A percentile compares a stretch with the other conserved stretches of the same genome.
Evolutionary conservation across 208 protist species (phyloP).

Genomic region (Acanthamoeba triangularis): DNA sequence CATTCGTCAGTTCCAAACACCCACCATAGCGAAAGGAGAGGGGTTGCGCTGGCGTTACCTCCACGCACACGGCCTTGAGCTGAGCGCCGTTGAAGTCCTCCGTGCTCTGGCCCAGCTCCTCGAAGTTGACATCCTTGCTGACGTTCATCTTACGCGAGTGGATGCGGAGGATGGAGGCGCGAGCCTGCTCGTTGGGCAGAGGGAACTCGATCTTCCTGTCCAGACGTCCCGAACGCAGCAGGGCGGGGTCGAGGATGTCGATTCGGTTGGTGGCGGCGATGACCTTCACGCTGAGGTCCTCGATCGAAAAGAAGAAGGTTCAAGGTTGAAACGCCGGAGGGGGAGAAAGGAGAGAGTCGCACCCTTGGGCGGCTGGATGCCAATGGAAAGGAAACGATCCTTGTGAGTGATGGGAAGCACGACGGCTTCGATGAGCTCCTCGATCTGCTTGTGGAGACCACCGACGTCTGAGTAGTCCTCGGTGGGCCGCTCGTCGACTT

Average conservation of each 20-base stretch:
- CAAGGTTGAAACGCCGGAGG: not conserved
- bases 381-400: conserved; percentile 98
- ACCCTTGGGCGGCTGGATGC: conserved; percentile 99
- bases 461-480: conserved; percentile 99
- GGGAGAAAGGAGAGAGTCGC: conserved; percentile 36
- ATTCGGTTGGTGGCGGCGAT: conserved; percentile 99
- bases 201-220: conserved; percentile 99
- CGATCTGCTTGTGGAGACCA: conserved; percentile 99
- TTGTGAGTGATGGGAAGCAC: conserved; percentile 99
- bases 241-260: conserved; percentile 99
- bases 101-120: conserved; percentile 99
- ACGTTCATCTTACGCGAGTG: conserved; percentile 99
- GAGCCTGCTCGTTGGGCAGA: conserved; percentile 98
- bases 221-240: conserved; percentile 99
- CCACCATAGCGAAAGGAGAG: conserved; percentile 13
- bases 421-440: conserved; percentile 98
- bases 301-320: not conserved
- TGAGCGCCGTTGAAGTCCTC: conserved; percentile 99
- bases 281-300: conserved; percentile 98
- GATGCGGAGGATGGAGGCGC: conserved; percentile 99
- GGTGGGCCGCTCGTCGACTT: conserved; percentile 99
- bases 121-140: conserved; percentile 98
- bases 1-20: not conserved
- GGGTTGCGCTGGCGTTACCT: conserved; percentile 85
- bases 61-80: conserved; percentile 99